A percentile compares a stretch with the other conserved stretches of the same genome.
phyloP scores from a whole-genome alignment of 768 basidiomycete genomes.

The Dacryopinax primogenitus region DNA sequence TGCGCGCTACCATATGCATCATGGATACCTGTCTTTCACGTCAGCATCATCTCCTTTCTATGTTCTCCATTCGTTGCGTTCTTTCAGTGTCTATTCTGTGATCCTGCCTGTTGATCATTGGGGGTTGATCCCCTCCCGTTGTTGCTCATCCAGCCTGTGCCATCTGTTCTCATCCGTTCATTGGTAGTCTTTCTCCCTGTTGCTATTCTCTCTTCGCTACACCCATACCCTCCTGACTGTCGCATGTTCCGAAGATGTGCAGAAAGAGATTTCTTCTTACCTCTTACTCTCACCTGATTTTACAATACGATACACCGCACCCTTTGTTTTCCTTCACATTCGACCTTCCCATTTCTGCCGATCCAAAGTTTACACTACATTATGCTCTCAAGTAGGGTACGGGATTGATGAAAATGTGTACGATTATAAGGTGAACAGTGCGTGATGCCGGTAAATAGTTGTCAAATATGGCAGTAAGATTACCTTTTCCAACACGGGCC shows the following conservation, averaged over 20 bases:
- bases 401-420: not conserved
- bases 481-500: too few relatives aligned
- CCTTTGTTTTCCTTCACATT: too few relatives aligned
- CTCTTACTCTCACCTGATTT: too few relatives aligned
- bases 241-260: too few relatives aligned
- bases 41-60: not conserved
- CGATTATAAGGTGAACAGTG: constrained; percentile 1
- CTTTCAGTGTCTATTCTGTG: not conserved
- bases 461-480: not conserved
- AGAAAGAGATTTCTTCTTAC: not conserved
- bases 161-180: not conserved
- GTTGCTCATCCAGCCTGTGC: not conserved
- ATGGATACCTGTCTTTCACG: constrained; percentile 5
- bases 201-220: not conserved
- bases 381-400: not conserved
- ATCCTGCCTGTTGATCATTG: not conserved
- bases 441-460: not conserved
- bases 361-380: not conserved
- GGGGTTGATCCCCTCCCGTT: not conserved
- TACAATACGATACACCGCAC: constrained; percentile 1
- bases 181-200: not conserved
- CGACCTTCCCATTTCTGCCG: not conserved
- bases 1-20: not conserved
- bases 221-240: not conserved
- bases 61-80: not conserved